These are phyloP conservation scores for Xylariaceae sp. DNA, from an alignment of 2,329 filamentous ascomycete genomes.

Conservation along the genomic window DNA sequence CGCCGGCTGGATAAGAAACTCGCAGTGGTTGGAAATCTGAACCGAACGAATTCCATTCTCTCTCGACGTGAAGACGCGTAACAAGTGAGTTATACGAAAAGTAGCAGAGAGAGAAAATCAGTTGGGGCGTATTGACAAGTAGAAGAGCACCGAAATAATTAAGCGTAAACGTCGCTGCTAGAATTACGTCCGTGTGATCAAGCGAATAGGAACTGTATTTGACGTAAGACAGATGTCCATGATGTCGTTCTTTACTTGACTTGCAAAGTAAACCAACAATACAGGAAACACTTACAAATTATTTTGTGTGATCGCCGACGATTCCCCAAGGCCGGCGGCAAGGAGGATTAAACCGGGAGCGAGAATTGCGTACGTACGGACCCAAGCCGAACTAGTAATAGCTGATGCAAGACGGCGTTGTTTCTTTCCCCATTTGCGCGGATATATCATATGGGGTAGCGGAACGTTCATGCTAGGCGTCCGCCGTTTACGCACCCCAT, in stretches of 20 bases:
- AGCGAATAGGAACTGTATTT: neutral
- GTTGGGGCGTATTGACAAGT: neutral
- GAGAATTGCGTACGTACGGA: neutral
- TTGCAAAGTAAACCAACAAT: neutral
- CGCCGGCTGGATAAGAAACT: neutral
- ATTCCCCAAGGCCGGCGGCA: no score
- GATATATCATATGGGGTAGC: neutral
- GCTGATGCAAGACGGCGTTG: neutral
- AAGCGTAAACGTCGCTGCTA: neutral
- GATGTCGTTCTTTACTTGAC: neutral
- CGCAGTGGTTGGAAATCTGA: neutral
- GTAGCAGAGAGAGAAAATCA: neutral
- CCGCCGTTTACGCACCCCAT: neutral
- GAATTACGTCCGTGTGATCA: neutral
- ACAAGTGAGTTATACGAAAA: neutral
- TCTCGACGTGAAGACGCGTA: neutral
- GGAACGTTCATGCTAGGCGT: no score
- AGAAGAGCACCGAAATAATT: neutral
- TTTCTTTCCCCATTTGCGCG: neutral
- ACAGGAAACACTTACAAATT: neutral
- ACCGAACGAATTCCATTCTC: neutral
- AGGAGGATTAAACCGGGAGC: neutral
- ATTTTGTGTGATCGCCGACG: neutral
- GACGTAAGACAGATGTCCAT: neutral
- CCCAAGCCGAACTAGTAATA: neutral